Percentiles rank a stretch among this genome's conserved stretches.
Conservation (phyloP, 805 yeast species). For the Henningerozyma blattae region DNA sequence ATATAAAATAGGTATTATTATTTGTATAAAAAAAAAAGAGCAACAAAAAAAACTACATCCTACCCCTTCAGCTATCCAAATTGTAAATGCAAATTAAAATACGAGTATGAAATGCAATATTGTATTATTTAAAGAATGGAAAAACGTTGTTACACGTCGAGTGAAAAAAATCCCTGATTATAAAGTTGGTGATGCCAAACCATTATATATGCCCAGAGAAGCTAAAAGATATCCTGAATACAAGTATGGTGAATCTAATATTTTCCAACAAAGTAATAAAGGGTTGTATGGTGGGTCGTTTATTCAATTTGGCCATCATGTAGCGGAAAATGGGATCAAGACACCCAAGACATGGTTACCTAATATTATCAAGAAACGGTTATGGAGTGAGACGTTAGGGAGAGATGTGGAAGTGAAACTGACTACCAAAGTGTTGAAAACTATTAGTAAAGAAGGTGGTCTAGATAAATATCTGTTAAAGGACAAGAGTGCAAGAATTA, state of each 20-base stretch:
- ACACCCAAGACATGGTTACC: slow-evolving; percentile 73
- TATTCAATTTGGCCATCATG: slow-evolving; percentile 61
- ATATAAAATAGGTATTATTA: too few species aligned
- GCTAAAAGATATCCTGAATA: slow-evolving; percentile 45
- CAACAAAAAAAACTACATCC: too few species aligned
- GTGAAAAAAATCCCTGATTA: slow-evolving; percentile 32
- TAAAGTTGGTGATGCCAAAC: slow-evolving; percentile 42
- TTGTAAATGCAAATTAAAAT: too few species aligned
- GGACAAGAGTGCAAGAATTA: slow-evolving; percentile 79
- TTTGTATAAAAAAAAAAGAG: too few species aligned
- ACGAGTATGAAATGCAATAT: too few species aligned
- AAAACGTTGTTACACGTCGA: slow-evolving; percentile 36
- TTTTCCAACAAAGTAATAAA: slow-evolving; percentile 72
- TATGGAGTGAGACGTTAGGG: slow-evolving; percentile 77
- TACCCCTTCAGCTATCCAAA: too few species aligned
- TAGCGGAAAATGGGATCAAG: slow-evolving; percentile 65
- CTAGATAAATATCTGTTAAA: slow-evolving; percentile 78
- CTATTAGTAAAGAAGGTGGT: slow-evolving; percentile 91
- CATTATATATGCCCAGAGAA: slow-evolving; percentile 33
- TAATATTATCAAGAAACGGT: slow-evolving; percentile 58
- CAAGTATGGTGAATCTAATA: slow-evolving; percentile 66
- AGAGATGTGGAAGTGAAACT: slow-evolving; percentile 45
- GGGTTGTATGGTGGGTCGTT: slow-evolving; percentile 89
- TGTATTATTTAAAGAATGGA: slow-evolving; percentile 32
- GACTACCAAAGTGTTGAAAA: slow-evolving; percentile 70